Base-by-base conservation (phyloP, 2,329 filamentous ascomycete species). In the Penicillium sp. region DNA sequence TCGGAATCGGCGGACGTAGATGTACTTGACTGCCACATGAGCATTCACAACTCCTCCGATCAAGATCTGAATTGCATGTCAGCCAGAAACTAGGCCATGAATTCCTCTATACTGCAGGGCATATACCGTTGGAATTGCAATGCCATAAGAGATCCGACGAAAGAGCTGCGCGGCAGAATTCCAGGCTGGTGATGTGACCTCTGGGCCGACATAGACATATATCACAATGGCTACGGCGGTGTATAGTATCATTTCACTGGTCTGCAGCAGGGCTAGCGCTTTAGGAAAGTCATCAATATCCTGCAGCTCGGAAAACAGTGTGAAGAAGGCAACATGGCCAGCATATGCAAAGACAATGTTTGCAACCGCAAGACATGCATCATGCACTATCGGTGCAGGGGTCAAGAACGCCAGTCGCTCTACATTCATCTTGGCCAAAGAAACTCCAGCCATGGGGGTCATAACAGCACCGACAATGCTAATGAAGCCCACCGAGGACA, bases 341-440 rank as follows among this genome's bases (percentile, higher is more conserved):
- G 66, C 69, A 66, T 81, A 87, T 39, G 83, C 81, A 47, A 87
- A 79, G 36, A 84, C 70, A 38, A 87, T 84, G 65, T 85, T 84
- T 53, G 70, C 72, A 40, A 83, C 70, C 19, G 77, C 73, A 30
- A 79, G 71, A 54, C 82, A 81, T 18, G 67, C 77, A 27, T 76
- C 68, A 21, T 70, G 65, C 20, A 83, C 69, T n/a, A 27, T 58
- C 62, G 3, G 74, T 47, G 7, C 63, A 45, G 25, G 58, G n/a
- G n/a, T n/a, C n/a, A n/a, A 51, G 13, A 62, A 57, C 28, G 59
- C 50, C 27, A 56, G 35, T 32, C 63, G 50, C 18, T 56, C 52
- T 20, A 50, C 47, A 21, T 50, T 39, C 34, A 36, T 65, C 64
- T 33, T 60, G 46, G 33, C 81, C 60, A 14, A 75, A 76, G 8